Conservation (phyloP, 1,284 basidiomycete species). For the Ceratobasidium papillatum region DNA sequence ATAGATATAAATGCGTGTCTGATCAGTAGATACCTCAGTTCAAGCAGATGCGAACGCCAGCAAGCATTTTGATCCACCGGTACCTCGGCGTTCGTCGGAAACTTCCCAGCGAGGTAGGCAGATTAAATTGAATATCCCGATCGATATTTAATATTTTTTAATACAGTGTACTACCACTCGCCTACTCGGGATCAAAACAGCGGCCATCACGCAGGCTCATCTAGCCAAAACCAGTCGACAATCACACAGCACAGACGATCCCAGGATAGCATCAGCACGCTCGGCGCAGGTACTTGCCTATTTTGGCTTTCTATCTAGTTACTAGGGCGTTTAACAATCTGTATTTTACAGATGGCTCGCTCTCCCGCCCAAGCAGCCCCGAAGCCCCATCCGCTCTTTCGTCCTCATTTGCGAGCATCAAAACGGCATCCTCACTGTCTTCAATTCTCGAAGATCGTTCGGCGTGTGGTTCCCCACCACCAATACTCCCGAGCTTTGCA, state of each 20-base stretch:
- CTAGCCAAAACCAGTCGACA: constrained; percentile 1
- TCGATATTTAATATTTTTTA: background rate
- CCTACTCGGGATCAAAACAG: constrained; percentile 4
- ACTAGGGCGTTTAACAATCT: constrained; percentile 3
- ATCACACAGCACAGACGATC: constrained; percentile 17
- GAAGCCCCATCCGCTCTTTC: constrained; percentile 22
- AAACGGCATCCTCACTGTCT: background rate
- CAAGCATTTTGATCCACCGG: background rate
- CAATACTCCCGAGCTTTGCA: constrained; percentile 15
- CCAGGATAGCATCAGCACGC: constrained; percentile 20
- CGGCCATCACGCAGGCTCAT: constrained; percentile 4
- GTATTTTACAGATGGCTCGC: constrained; percentile 6
- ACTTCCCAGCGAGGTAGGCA: constrained; percentile 10
- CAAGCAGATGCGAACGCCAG: background rate
- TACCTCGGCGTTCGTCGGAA: constrained; percentile 8
- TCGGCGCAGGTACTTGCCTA: constrained; percentile 34
- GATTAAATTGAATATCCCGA: background rate
- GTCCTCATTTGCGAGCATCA: constrained; percentile 17
- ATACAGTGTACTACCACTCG: background rate
- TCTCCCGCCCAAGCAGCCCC: constrained; percentile 18
- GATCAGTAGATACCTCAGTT: background rate
- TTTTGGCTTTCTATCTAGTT: constrained; percentile 18
- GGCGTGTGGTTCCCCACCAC: constrained; percentile 15
- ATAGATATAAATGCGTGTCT: background rate
- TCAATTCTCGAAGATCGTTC: constrained; percentile 34